phyloP scores from a whole-genome alignment of 441 rosid genomes.

The Brassica hybrid region DNA sequence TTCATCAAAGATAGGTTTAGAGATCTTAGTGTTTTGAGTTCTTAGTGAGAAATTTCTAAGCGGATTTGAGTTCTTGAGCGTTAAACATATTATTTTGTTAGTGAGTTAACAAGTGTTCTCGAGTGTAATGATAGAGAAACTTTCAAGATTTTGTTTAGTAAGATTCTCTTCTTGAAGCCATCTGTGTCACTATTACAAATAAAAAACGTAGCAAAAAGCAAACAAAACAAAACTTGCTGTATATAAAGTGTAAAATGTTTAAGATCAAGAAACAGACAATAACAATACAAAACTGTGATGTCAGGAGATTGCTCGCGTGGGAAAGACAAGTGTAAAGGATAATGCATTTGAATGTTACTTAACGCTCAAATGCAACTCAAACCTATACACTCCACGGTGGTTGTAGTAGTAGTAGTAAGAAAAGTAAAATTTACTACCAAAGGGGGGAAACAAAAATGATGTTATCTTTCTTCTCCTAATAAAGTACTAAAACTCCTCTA shows the following conservation, averaged over 20 bases:
- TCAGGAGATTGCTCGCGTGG: no score
- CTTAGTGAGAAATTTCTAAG: no score
- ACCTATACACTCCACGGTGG: no score
- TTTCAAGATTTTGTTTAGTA: background rate
- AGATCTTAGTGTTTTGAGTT: slow-evolving; percentile 4
- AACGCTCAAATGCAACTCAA: no score
- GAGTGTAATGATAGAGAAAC: background rate
- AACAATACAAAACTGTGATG: no score
- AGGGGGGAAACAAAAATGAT: slow-evolving; percentile 19
- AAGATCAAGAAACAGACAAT: no score
- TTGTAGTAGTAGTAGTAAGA: slow-evolving; percentile 40
- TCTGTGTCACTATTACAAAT: background rate
- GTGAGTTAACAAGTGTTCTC: background rate
- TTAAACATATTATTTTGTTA: background rate
- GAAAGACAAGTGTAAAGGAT: no score
- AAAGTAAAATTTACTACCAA: slow-evolving; percentile 58
- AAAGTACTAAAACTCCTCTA: background rate
- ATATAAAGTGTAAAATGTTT: no score
- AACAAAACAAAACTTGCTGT: no score
- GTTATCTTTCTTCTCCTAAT: slow-evolving; percentile 29
- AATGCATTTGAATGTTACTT: no score
- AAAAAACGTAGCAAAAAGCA: background rate
- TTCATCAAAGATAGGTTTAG: slow-evolving; percentile 30
- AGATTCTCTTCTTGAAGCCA: background rate
- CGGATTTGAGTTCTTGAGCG: no score